Evolutionary conservation across 192 early-diverging fungal genomes (phyloP), one percentile per base, ranked within the genome.

Genomic region (Coemansia sp.): DNA sequence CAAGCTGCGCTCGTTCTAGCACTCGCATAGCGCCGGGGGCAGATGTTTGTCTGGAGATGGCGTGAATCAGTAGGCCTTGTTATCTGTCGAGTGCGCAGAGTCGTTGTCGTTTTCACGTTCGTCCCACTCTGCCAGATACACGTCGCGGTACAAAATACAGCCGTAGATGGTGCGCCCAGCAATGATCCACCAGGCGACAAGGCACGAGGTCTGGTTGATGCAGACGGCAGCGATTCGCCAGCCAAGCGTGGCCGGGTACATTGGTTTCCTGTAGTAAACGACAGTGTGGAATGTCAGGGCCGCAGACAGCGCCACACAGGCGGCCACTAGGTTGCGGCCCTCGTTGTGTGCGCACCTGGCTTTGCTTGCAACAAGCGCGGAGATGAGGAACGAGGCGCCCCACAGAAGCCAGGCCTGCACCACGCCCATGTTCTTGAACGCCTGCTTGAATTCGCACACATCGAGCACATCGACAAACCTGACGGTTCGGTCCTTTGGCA

Each of bases 151-250:
- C 48, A 65, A 44, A 16, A 65, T 23, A 49, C 75, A 65, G 40
- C 48, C 47, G 59, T 65, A 67, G 8, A 79, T 16, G 12, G 66
- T 57, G 9, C 48, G 23, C 18, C 74, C 74, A 38, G 70, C 56
- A 8, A 76, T 23, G 1, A 44, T 6, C 79, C 79, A 82, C 79
- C 74, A 82, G 0, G 71, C 68, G 11, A n/a, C 19, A 8, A 76
- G 15, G 48, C 52, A 60, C 0, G 74, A 53, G 3, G 38, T 40
- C 63, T 74, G 70, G 39, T 82, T 71, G 2, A 68, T 18, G 16
- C 74, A 53, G 3, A 82, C 68, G 15, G 74, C 58, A 3, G 71
- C 58, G 1, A 68, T 37, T 2, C 79, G 56, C 79, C 74, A 82
- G 0, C 16, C 61, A 0, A 76, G 21, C 9, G 32, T 56, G 4